Percentiles rank a stretch among this genome's conserved stretches.
Evolutionary conservation across 2,329 filamentous ascomycete species (phyloP).

Genomic region (Dothidotthia symphoricarpi): DNA sequence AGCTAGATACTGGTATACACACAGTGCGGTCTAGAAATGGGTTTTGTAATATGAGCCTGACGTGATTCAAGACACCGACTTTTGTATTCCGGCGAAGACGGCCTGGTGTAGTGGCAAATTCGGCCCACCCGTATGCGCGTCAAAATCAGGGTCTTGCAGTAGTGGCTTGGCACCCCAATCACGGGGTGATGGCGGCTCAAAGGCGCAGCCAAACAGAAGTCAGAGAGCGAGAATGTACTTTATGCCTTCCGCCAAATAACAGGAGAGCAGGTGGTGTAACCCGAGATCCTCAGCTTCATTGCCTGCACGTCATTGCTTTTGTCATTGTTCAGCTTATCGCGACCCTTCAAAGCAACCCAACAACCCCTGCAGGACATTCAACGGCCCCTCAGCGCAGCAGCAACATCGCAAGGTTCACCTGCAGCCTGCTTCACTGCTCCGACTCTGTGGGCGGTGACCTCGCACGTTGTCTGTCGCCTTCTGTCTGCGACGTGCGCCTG

Average conservation of each 20-base stretch:
- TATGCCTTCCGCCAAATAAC: not conserved
- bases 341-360: slow-evolving; percentile 14
- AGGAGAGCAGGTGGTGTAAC: not conserved
- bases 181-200: not conserved
- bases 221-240: slow-evolving; percentile 5
- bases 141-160: slow-evolving; percentile 1
- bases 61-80: slow-evolving; percentile 4
- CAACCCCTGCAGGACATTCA: slow-evolving; percentile 16
- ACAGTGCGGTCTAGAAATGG: too few relatives aligned
- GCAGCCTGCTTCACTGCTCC: slow-evolving; percentile 5
- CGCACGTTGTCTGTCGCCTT: slow-evolving; percentile 28
- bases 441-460: slow-evolving; percentile 10
- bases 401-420: slow-evolving; percentile 7
- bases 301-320: slow-evolving; percentile 3
- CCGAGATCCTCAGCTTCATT: not conserved
- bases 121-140: not conserved
- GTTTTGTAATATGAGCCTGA: slow-evolving; percentile 1
- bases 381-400: slow-evolving; percentile 13
- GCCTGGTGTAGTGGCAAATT: not conserved
- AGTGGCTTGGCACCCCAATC: slow-evolving; percentile 1
- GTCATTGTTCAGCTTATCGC: slow-evolving; percentile 2
- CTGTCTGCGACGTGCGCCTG: slow-evolving; percentile 14
- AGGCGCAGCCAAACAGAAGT: not conserved
- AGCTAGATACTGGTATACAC: too few relatives aligned
- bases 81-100: slow-evolving; percentile 4